These are phyloP conservation scores for Lactarius pseudohatsudake DNA, from an alignment of 768 basidiomycete species.

Conservation along the genomic window DNA sequence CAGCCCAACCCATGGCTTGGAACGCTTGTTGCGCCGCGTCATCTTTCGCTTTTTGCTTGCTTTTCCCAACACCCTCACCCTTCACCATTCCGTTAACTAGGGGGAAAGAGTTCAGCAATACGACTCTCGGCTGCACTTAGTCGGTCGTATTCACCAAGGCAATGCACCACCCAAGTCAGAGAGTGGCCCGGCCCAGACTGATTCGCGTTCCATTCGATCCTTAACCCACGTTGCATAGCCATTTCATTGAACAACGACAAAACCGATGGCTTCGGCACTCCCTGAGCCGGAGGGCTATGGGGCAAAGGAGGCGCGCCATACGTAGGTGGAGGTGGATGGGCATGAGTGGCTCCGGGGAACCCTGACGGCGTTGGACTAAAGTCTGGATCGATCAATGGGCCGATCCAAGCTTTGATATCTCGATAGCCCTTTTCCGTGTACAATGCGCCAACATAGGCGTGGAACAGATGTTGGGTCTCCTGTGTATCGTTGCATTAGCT, in stretches of 20 bases:
- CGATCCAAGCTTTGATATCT: slow-evolving; percentile 19
- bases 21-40: slow-evolving; percentile 72
- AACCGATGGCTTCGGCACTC: slow-evolving; percentile 63
- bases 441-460: slow-evolving; percentile 26
- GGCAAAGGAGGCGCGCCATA: slow-evolving; percentile 41
- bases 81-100: slow-evolving; percentile 70
- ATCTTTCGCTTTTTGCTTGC: slow-evolving; percentile 77
- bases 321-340: slow-evolving; percentile 35
- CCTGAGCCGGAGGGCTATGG: slow-evolving; percentile 61
- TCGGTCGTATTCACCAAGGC: slow-evolving; percentile 55
- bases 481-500: slow-evolving; percentile 7
- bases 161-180: slow-evolving; percentile 63
- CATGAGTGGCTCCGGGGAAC: slow-evolving; percentile 14
- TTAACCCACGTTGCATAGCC: slow-evolving; percentile 62
- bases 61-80: slow-evolving; percentile 62
- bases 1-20: slow-evolving; percentile 74
- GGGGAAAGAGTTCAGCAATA: not conserved
- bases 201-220: slow-evolving; percentile 57
- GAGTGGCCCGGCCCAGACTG: slow-evolving; percentile 69
- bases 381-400: slow-evolving; percentile 22
- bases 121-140: not conserved
- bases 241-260: slow-evolving; percentile 75
- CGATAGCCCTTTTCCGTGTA: slow-evolving; percentile 14
- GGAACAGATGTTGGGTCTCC: slow-evolving; percentile 24
- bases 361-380: not conserved